Base-by-base conservation (phyloP, 2,329 filamentous ascomycete species). In the Phialocephala sp. region DNA sequence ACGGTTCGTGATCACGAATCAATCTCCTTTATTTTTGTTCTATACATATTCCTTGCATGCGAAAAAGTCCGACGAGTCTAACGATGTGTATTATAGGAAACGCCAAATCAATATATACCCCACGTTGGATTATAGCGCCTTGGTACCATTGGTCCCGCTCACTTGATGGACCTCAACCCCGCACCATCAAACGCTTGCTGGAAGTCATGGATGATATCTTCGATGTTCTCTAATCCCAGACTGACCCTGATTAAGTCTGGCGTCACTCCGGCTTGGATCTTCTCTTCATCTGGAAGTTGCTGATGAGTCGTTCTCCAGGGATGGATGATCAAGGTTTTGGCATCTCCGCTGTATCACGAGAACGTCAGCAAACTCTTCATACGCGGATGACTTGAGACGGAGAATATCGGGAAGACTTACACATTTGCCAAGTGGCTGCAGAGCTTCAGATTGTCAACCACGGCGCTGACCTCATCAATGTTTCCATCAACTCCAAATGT, bases 401-500 rank as follows among this genome's bases (percentile, higher is more conserved):
- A 32, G 2, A 14, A 14, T 5, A 27, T 45, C 45, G 22, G 50
- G 11, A 18, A 18, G 18, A 54, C 50, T 27, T 54, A 54, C 50
- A 90, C 88, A 75, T 91, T 91, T 24, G 89, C 89, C 67, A 91
- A 79, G 72, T 91, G 90, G 74, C 88, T 54, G 22, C 50, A 54
- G 14, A 54, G 50, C 50, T 54, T 54, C 12, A 54, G 18, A 54
- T 54, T 54, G 14, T 54, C 50, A 54, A 54, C 50, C 24, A 54
- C 50, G 4, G 50, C 84, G 71, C 83, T 85, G 58, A 88, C 89
- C n/a, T 86, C 87, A 50, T 78, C 79, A 59, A 82, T 85, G 60
- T 85, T 87, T 9, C 89, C 89, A 77, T 89, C 90, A 50, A 91
- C 85, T 60, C 89, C 89, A 71, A 91, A 89, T 0, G 86, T 89